These are phyloP conservation scores for Pleurotus sapidus DNA, from an alignment of 768 basidiomycete species.

Conservation along the genomic window DNA sequence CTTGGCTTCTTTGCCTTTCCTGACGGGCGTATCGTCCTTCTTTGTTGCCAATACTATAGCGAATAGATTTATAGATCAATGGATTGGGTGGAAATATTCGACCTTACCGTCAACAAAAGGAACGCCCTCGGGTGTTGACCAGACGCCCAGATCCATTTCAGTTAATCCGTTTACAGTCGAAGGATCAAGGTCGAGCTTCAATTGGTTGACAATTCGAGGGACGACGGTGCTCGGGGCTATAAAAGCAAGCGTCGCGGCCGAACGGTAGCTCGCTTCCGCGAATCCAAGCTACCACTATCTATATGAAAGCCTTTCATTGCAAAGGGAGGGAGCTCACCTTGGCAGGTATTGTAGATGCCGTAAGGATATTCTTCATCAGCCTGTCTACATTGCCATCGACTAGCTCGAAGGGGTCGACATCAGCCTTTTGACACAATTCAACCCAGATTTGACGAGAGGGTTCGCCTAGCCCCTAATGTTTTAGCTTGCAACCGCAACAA, in stretches of 20 bases:
- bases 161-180: constrained; percentile 59
- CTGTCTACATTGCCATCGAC: constrained; percentile 47
- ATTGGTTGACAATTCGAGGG: constrained; percentile 65
- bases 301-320: too few relatives aligned
- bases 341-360: constrained; percentile 39
- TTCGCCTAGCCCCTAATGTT: constrained; percentile 29
- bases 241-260: constrained; percentile 76
- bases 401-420: constrained; percentile 63
- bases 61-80: not conserved
- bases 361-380: constrained; percentile 47
- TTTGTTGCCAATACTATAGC: constrained; percentile 58
- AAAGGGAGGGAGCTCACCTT: constrained; percentile 35
- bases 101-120: constrained; percentile 73
- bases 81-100: not conserved
- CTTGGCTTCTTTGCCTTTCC: constrained; percentile 85
- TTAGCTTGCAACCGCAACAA: not conserved
- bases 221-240: constrained; percentile 70
- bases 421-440: constrained; percentile 70
- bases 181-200: constrained; percentile 64
- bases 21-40: constrained; percentile 46
- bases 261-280: constrained; percentile 67
- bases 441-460: constrained; percentile 73
- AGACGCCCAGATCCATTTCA: constrained; percentile 76
- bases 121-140: constrained; percentile 82
- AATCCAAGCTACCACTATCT: constrained; percentile 37